Evolutionary conservation across 495 filamentous ascomycete species (phyloP).

Genomic region (Neurospora cerealis): DNA sequence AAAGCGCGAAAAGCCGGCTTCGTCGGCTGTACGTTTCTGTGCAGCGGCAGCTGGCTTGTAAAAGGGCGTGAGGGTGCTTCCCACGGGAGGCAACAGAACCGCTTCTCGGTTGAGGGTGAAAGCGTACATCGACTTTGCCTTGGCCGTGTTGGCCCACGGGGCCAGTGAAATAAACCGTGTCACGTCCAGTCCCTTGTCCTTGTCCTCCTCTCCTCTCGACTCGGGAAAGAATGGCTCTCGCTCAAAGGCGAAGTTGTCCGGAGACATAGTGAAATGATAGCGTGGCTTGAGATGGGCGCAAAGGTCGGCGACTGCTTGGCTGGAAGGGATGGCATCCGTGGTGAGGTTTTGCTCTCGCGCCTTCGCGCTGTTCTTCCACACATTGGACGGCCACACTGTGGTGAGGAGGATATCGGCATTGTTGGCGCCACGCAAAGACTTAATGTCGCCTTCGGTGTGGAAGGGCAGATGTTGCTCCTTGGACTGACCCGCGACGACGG

Average conservation of each 20-base stretch:
- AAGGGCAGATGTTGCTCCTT: slow-evolving; percentile 56
- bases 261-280: slow-evolving; percentile 75
- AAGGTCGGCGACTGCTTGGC: slow-evolving; percentile 57
- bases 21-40: slow-evolving; percentile 51
- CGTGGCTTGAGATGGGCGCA: slow-evolving; percentile 67
- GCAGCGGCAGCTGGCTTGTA: slow-evolving; percentile 12
- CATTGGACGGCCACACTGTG: slow-evolving; percentile 66
- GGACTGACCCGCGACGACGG: slow-evolving; percentile 39
- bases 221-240: slow-evolving; percentile 84
- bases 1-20: slow-evolving; percentile 55
- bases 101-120: slow-evolving; percentile 63
- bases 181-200: slow-evolving; percentile 40
- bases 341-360: slow-evolving; percentile 36
- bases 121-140: slow-evolving; percentile 83
- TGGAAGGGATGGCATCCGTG: slow-evolving; percentile 22
- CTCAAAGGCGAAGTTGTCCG: slow-evolving; percentile 61
- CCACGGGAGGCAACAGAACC: slow-evolving; percentile 46
- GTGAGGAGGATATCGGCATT: slow-evolving; percentile 79
- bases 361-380: slow-evolving; percentile 45
- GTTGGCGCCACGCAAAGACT: slow-evolving; percentile 60
- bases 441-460: slow-evolving; percentile 69
- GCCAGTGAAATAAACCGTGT: slow-evolving; percentile 88
- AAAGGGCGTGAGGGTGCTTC: slow-evolving; percentile 65
- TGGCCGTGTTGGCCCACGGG: slow-evolving; percentile 56
- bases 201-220: slow-evolving; percentile 11